Evolutionary conservation across 2,329 filamentous ascomycete genomes (phyloP).

Genomic region (Neospermospora avenae): DNA sequence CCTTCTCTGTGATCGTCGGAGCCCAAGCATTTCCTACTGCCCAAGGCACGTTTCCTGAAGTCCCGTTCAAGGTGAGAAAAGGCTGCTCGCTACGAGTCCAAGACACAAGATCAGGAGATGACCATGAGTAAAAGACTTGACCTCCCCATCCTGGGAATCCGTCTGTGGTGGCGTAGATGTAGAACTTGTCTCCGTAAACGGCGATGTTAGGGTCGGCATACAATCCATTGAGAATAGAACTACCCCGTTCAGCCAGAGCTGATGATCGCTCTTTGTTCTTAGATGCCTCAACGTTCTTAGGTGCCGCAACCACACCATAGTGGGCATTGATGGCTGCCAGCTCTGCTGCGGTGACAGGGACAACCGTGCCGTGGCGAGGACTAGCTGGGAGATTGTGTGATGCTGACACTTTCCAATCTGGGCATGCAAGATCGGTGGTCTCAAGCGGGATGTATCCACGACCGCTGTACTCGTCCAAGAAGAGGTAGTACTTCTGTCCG

Average conservation of each 20-base stretch:
- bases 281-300: background rate
- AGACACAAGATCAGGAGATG: constrained; percentile 1
- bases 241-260: background rate
- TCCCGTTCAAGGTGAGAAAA: constrained; percentile 6
- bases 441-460: constrained; percentile 12
- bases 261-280: background rate
- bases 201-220: constrained; percentile 6
- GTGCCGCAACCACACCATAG: background rate
- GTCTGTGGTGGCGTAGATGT: constrained; percentile 10
- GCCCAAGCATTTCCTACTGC: constrained; percentile 10
- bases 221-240: background rate
- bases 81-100: constrained; percentile 6
- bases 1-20: constrained; percentile 4
- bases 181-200: constrained; percentile 2
- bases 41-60: constrained; percentile 8
- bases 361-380: constrained; percentile 8
- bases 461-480: constrained; percentile 7
- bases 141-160: constrained; percentile 6
- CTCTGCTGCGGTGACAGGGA: constrained; percentile 7
- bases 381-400: constrained; percentile 3
- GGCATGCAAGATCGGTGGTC: background rate
- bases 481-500: constrained; percentile 10
- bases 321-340: constrained; percentile 1
- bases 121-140: constrained; percentile 7
- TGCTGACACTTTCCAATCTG: constrained; percentile 5